Conservation (phyloP, 2,329 filamentous ascomycete genomes). For the Phaeoacremonium minimum region DNA sequence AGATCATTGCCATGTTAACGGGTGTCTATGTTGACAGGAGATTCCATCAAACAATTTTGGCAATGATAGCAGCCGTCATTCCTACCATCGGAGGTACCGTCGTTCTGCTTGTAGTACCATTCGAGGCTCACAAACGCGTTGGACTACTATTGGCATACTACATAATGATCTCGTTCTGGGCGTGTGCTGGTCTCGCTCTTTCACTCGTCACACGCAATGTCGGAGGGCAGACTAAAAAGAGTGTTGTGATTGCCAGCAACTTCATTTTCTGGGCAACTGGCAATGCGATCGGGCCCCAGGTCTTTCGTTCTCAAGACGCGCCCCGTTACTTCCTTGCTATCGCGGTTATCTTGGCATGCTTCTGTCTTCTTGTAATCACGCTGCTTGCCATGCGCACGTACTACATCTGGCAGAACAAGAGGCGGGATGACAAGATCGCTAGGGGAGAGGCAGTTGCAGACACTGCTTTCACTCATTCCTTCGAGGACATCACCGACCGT, state of each 20-base stretch:
- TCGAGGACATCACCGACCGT: constrained; percentile 61
- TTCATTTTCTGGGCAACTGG: too few relatives aligned
- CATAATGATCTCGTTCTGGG: constrained; percentile 3
- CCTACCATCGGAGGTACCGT: too few relatives aligned
- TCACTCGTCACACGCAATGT: too few relatives aligned
- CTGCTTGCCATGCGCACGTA: constrained; percentile 56
- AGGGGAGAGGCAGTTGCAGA: constrained; percentile 35
- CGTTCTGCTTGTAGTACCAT: too few relatives aligned
- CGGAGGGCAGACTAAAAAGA: too few relatives aligned
- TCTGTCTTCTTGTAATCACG: constrained; percentile 53
- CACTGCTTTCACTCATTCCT: constrained; percentile 43
- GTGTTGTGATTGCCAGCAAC: too few relatives aligned
- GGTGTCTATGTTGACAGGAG: too few relatives aligned
- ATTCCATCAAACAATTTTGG: too few relatives aligned
- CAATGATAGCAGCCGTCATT: too few relatives aligned
- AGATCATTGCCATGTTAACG: too few relatives aligned
- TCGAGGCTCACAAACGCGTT: constrained; percentile 5
- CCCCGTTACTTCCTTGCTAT: constrained; percentile 69
- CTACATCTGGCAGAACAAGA: constrained; percentile 52
- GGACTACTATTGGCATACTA: constrained; percentile 1
- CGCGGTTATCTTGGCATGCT: constrained; percentile 65
- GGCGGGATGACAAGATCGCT: constrained; percentile 43
- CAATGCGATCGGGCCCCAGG: too few relatives aligned
- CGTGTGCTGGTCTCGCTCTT: too few relatives aligned
- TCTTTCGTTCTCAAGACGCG: constrained; percentile 55